Conservation (phyloP, 2,329 filamentous ascomycete genomes). For the Conoideocrella luteorostrata region DNA sequence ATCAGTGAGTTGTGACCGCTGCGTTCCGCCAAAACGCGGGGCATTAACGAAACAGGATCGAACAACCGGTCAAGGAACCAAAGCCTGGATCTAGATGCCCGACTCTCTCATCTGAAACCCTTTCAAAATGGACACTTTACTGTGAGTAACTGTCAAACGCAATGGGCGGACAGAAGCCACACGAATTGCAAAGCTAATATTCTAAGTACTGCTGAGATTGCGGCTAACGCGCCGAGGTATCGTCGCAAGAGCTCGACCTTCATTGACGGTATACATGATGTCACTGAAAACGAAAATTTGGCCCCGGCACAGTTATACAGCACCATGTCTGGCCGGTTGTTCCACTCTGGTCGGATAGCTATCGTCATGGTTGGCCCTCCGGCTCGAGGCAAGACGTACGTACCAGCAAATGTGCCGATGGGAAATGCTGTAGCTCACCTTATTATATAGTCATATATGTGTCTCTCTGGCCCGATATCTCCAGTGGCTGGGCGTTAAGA, state of each 20-base stretch:
- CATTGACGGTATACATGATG: slow-evolving; percentile 94
- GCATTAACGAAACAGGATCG: background rate
- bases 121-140: slow-evolving; percentile 53
- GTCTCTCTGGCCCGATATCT: slow-evolving; percentile 93
- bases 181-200: slow-evolving; percentile 1
- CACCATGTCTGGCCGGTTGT: slow-evolving; percentile 93
- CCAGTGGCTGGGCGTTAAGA: slow-evolving; percentile 96
- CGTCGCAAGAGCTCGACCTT: slow-evolving; percentile 91
- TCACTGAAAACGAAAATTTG: slow-evolving; percentile 72
- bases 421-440: background rate
- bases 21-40: background rate
- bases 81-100: background rate
- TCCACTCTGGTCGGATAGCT: slow-evolving; percentile 93
- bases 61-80: slow-evolving; percentile 1
- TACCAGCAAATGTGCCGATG: slow-evolving; percentile 12
- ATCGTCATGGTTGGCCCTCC: slow-evolving; percentile 96
- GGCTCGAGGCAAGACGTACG: slow-evolving; percentile 88
- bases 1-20: background rate
- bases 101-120: background rate
- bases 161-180: background rate
- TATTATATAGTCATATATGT: slow-evolving; percentile 67
- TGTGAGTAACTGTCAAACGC: slow-evolving; percentile 39
- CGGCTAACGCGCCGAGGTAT: slow-evolving; percentile 83
- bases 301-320: slow-evolving; percentile 96
- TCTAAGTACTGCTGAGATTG: slow-evolving; percentile 77